Evolutionary conservation across 2,329 filamentous ascomycete species (phyloP).

Genomic region (Fusarium pseudonygamai): DNA sequence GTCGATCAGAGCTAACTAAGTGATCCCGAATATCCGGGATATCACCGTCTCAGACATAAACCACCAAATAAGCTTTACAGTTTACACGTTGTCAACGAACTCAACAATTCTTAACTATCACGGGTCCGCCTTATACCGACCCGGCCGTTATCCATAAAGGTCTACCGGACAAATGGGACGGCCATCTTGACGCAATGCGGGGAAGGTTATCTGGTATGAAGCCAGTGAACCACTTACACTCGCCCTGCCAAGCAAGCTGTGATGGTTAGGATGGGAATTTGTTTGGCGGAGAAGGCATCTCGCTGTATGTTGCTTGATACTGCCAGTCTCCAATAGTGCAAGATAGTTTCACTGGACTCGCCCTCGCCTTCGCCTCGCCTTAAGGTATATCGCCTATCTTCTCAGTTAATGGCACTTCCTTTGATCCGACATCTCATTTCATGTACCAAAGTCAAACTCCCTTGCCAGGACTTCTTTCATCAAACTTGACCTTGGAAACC

Average conservation of each 20-base stretch:
- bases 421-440: neutral
- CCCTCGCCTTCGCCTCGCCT: neutral
- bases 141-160: conserved; percentile 19
- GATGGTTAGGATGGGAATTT: neutral
- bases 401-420: neutral
- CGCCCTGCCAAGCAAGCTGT: conserved; percentile 9
- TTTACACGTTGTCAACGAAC: neutral
- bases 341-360: neutral
- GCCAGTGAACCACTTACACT: conserved; percentile 18
- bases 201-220: conserved; percentile 11
- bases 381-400: neutral
- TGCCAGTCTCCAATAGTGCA: neutral
- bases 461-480: conserved; percentile 1
- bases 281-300: neutral
- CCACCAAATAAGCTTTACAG: conserved; percentile 2
- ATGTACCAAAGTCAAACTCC: neutral
- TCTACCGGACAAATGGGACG: conserved; percentile 27
- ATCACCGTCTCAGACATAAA: conserved; percentile 14
- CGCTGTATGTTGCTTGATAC: neutral
- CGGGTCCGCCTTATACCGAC: conserved; percentile 22
- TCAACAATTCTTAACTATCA: neutral
- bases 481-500: neutral
- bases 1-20: neutral
- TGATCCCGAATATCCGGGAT: conserved; percentile 31
- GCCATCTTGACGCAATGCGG: conserved; percentile 14